phyloP scores from a whole-genome alignment of 2,329 filamentous ascomycete species.

The Xylariaceae sp. region DNA sequence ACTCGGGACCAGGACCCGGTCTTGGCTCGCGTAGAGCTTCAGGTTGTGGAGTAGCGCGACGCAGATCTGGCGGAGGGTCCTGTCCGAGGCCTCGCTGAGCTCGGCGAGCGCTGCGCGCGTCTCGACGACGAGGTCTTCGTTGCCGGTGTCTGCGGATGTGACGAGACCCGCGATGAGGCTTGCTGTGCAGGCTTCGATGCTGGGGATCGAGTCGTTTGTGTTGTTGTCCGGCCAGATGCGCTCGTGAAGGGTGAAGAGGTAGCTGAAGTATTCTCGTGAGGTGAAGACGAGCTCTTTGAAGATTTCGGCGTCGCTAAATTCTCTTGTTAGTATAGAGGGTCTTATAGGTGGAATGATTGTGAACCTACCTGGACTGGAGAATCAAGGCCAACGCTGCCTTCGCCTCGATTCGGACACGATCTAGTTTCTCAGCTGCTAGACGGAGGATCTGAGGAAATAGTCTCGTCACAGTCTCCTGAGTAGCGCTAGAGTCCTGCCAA shows the following conservation, averaged over 20 bases:
- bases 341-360: neutral
- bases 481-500: slow-evolving; percentile 33
- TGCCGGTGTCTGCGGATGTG: slow-evolving; percentile 71
- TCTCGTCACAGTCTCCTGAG: slow-evolving; percentile 29
- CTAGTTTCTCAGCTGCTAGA: slow-evolving; percentile 81
- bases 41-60: slow-evolving; percentile 51
- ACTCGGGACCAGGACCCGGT: slow-evolving; percentile 68
- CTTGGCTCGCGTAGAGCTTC: slow-evolving; percentile 49
- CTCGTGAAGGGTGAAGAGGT: slow-evolving; percentile 45
- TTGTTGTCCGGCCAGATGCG: slow-evolving; percentile 36
- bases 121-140: slow-evolving; percentile 67
- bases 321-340: slow-evolving; percentile 20
- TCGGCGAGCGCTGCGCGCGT: slow-evolving; percentile 60
- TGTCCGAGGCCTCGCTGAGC: slow-evolving; percentile 42
- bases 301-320: slow-evolving; percentile 31
- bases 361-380: slow-evolving; percentile 42
- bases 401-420: slow-evolving; percentile 70
- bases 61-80: slow-evolving; percentile 42
- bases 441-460: slow-evolving; percentile 54
- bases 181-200: slow-evolving; percentile 39
- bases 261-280: slow-evolving; percentile 54
- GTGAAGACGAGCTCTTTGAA: slow-evolving; percentile 47
- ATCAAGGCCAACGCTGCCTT: slow-evolving; percentile 48
- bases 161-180: slow-evolving; percentile 62
- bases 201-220: slow-evolving; percentile 31